phyloP scores from a whole-genome alignment of 2,329 filamentous ascomycete genomes.

The Ceratocystis cubensis region DNA sequence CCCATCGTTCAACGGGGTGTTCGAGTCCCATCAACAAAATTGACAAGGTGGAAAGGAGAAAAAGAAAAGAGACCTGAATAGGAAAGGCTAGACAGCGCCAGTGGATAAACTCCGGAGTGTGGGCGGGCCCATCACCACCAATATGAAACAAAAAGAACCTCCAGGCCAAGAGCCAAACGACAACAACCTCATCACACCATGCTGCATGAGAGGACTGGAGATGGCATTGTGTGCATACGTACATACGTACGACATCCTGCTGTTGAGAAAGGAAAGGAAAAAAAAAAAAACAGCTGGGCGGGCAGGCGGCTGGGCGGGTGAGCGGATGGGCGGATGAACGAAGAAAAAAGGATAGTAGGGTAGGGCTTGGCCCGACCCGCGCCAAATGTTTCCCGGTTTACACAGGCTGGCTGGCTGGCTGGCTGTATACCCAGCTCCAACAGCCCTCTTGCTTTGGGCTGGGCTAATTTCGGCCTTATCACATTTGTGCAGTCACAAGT shows the following conservation, averaged over 20 bases:
- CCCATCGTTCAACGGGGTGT: too few species aligned
- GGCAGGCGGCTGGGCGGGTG: neutral
- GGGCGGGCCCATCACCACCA: too few species aligned
- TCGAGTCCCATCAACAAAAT: too few species aligned
- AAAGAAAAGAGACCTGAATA: neutral
- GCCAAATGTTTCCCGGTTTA: neutral
- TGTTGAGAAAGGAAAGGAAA: too few species aligned
- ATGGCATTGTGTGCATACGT: too few species aligned
- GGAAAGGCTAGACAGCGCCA: neutral
- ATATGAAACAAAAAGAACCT: too few species aligned
- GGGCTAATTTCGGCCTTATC: constrained; percentile 1
- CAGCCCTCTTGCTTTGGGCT: neutral
- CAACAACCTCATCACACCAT: too few species aligned
- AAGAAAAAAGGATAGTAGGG: too few species aligned
- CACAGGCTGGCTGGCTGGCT: neutral
- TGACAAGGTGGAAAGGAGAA: neutral
- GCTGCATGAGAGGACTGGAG: too few species aligned
- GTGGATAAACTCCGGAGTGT: neutral
- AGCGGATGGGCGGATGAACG: neutral
- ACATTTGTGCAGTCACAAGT: neutral
- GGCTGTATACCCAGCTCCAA: neutral
- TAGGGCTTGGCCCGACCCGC: neutral
- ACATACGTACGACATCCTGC: too few species aligned
- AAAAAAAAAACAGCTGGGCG: too few species aligned
- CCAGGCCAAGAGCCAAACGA: too few species aligned